phyloP scores from a whole-genome alignment of 805 yeast species.

The Lipomyces yamanashiensis region DNA sequence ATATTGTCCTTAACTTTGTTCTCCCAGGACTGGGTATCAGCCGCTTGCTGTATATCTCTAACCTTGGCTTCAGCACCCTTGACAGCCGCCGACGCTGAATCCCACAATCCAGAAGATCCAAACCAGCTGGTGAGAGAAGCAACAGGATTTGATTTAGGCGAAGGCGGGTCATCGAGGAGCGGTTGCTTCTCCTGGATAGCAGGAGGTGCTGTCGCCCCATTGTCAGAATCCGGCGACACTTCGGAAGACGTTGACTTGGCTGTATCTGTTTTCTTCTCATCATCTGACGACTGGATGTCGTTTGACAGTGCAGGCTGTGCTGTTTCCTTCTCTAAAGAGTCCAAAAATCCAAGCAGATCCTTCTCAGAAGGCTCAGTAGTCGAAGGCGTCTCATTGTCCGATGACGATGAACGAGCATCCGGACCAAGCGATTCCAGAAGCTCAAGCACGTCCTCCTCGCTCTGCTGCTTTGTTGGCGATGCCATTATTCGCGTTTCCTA shows the following conservation, averaged over 20 bases:
- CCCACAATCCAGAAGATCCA: slow-evolving; percentile 48
- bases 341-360: slow-evolving; percentile 51
- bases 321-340: slow-evolving; percentile 45
- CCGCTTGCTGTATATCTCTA: slow-evolving; percentile 46
- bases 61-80: slow-evolving; percentile 51
- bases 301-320: slow-evolving; percentile 5
- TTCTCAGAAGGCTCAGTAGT: slow-evolving; percentile 41
- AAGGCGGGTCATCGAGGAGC: neutral
- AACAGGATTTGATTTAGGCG: slow-evolving; percentile 10
- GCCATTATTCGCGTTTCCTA: slow-evolving; percentile 24
- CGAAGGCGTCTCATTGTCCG: slow-evolving; percentile 8
- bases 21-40: slow-evolving; percentile 40
- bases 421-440: slow-evolving; percentile 47
- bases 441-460: slow-evolving; percentile 48
- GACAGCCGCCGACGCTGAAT: slow-evolving; percentile 48
- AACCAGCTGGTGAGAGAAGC: slow-evolving; percentile 35
- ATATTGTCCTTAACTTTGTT: slow-evolving; percentile 38
- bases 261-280: too few relatives aligned
- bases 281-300: neutral
- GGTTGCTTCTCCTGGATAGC: neutral
- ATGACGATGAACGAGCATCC: slow-evolving; percentile 22
- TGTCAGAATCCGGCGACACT: neutral
- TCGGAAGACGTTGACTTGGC: neutral
- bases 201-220: neutral
- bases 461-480: slow-evolving; percentile 12